Percentiles rank a stretch among this genome's conserved stretches.
These are phyloP conservation scores for Prototheca cutis DNA, from an alignment of 163 green algal genomes.

Conservation along the genomic window DNA sequence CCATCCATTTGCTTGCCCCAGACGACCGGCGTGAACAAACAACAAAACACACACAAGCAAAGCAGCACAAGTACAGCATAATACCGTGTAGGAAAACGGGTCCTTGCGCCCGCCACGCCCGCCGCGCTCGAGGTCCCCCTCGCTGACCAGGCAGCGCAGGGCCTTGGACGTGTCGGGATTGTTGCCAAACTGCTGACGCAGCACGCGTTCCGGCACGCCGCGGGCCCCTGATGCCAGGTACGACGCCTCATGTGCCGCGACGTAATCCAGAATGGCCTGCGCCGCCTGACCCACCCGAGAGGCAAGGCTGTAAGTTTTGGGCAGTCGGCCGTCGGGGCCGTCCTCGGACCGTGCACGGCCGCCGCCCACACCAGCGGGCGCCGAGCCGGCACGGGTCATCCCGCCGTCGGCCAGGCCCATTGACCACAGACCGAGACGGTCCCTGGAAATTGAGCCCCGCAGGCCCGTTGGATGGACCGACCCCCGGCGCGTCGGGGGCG, in stretches of 20 bases:
- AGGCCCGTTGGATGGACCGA: no score
- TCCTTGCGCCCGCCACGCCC: conserved; percentile 35
- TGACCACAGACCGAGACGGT: no score
- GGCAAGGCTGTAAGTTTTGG: conserved; percentile 6
- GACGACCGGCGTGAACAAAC: no score
- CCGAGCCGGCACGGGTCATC: no score
- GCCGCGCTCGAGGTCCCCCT: conserved; percentile 27
- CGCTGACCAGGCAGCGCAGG: conserved; percentile 28
- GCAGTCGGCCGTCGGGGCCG: neutral
- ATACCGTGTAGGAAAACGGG: conserved; percentile 32
- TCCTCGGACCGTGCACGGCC: neutral
- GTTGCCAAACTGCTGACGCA: conserved; percentile 35
- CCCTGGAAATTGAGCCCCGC: no score
- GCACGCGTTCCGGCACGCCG: conserved; percentile 23
- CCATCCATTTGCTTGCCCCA: no score
- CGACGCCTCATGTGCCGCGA: conserved; percentile 9
- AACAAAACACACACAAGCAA: no score
- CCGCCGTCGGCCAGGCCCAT: no score
- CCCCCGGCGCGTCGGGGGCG: no score
- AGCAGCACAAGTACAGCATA: no score
- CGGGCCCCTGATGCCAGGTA: conserved; percentile 1
- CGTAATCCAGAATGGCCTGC: conserved; percentile 16
- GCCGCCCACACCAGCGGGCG: no score
- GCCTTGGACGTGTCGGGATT: conserved; percentile 48
- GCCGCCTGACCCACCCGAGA: conserved; percentile 23